Base-by-base conservation (phyloP, 108 stramenopile genomes). In the Fragilariopsis cylindrus region DNA sequence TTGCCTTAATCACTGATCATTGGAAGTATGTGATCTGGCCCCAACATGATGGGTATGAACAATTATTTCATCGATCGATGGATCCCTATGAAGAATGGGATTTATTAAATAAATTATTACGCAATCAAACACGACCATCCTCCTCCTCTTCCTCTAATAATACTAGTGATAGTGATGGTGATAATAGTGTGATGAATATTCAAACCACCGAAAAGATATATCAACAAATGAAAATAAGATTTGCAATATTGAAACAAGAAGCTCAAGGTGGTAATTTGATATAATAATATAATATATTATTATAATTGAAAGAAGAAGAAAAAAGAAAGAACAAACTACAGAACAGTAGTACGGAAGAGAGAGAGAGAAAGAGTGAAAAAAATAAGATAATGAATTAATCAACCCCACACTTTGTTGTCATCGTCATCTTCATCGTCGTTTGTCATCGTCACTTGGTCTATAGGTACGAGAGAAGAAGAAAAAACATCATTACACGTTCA, bases 21-120 rank as follows among this genome's bases (percentile, higher is more conserved):
- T 81, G 66, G 69, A 88, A 88, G 77, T 92, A 90, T 75, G 87
- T 95, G 42, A 82, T 83, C 48, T 95, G 94, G 94, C 91, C 91
- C n/a, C 78, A 92, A 60, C 83, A 84, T 57, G 60, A 90, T 3
- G 16, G 45, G 43, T 83, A 87, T 49, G 90, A 92, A 57, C 94
- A 95, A 71, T 60, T 95, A 30, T 95, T 92, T 70, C 86, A 92
- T 68, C 64, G 91, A 40, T 75, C 69, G 9, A 79, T 84, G n/a
- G 94, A 95, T 78, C 94, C 91, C 5, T 85, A 79, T 48, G 91
- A 95, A 75, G 66, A 91, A 76, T 62, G 82, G 45, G 94, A 95
- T 66, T 49, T 95, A 18, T 60, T 87, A 54, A 86, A 84, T 46
- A 80, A 80, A 39, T 8, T 68, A 1, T 18, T 50, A 5, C 48